Conservation (phyloP, 2,329 filamentous ascomycete genomes). For the Penicillium hesseltinei region DNA sequence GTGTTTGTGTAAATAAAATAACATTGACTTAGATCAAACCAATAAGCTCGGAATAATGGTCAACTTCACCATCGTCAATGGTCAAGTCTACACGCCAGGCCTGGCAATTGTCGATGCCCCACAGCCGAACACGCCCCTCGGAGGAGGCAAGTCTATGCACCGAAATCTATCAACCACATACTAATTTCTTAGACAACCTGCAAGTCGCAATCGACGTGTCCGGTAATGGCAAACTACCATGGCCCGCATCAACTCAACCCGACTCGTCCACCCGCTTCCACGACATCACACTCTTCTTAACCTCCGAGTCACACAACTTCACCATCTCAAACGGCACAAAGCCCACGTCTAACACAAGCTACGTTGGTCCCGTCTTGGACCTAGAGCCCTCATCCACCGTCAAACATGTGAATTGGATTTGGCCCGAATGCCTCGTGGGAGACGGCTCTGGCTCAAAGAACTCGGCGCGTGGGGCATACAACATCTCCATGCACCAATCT, state of each 20-base stretch:
- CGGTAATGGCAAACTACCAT: constrained; percentile 21
- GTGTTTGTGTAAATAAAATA: neutral
- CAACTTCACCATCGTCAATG: constrained; percentile 45
- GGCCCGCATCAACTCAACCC: constrained; percentile 14
- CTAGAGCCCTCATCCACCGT: constrained; percentile 67
- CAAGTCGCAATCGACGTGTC: constrained; percentile 25
- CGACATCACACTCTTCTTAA: constrained; percentile 21
- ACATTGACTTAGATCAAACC: neutral
- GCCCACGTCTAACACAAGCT: constrained; percentile 47
- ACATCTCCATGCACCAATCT: constrained; percentile 70
- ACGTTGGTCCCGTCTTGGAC: constrained; percentile 60
- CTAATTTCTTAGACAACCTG: constrained; percentile 16
- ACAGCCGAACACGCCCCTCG: constrained; percentile 63
- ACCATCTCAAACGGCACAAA: constrained; percentile 65
- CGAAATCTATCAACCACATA: constrained; percentile 26
- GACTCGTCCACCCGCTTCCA: constrained; percentile 16
- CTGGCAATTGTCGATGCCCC: constrained; percentile 66
- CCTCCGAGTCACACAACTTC: constrained; percentile 51
- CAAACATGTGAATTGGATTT: constrained; percentile 71
- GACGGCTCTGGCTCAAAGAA: constrained; percentile 48
- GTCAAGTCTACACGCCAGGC: constrained; percentile 68
- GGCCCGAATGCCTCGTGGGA: constrained; percentile 67
- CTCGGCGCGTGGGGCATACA: constrained; percentile 62
- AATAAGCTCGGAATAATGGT: constrained; percentile 5
- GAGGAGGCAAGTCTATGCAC: constrained; percentile 56